Base-by-base conservation (phyloP, 306 rosid genomes). In the Astragalus membranaceus region DNA sequence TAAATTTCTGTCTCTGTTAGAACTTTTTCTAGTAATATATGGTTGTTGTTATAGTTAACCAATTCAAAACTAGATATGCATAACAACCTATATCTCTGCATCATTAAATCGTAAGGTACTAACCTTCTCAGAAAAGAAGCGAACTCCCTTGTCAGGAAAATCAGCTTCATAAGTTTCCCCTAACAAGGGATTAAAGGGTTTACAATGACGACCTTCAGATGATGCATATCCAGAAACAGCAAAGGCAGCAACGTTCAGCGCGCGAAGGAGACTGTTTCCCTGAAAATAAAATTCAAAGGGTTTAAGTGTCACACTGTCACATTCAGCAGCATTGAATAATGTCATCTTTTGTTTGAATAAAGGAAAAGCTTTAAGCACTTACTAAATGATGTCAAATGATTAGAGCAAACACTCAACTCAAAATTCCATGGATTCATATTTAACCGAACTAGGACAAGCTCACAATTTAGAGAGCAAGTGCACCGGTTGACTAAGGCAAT, bases 101-200 rank as follows among this genome's bases (percentile, higher is more conserved):
- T 70, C 58, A 76, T 54, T 26, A 47, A 60, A 57, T 68, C 7
- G 47, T 32, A 59, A 29, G 75, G 57, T 58, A 63, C 83, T 43
- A 49, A 94, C 99, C 99, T 94, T 94, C 82, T 94, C 99, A 14
- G 99, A 94, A 87, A 94, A 91, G 87, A 94, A 94, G 29, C 87
- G 99, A 59, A 94, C 69, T 74, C 97, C 99, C 83, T 84, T 91
- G 44, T 94, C 97, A 16, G 96, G 97, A 83, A 43, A 94, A 73
- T 91, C 87, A 35, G 99, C 99, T 79, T 94, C 99, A 68, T 91
- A 94, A 56, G 99, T 94, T 94, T 94, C 99, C 59, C 99, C 99
- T 58, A 94, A 81, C 87, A 94, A 80, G 46, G 99, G 99, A 77
- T 94, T 94, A 80, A 94, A 94, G 44, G 99, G 99, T 83, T 94